These are phyloP conservation scores for Tephrocybe rancida DNA, from an alignment of 768 basidiomycete species.

Conservation along the genomic window DNA sequence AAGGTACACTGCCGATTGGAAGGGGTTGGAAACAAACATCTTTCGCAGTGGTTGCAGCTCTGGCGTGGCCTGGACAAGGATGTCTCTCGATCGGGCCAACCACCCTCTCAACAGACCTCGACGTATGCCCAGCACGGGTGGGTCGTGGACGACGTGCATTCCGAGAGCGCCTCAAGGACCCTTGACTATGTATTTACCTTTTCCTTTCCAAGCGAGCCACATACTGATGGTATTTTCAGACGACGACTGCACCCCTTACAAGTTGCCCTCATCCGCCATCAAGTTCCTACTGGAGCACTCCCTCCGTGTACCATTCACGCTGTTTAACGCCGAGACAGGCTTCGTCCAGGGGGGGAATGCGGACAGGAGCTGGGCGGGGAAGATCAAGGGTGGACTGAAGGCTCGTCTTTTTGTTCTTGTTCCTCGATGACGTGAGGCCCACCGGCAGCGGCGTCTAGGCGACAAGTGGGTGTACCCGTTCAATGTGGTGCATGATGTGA, in stretches of 20 bases:
- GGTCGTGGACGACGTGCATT: conserved; percentile 78
- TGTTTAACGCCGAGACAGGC: conserved; percentile 71
- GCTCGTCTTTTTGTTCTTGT: conserved; percentile 27
- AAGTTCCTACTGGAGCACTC: conserved; percentile 58
- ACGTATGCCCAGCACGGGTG: conserved; percentile 66
- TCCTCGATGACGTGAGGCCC: too few species aligned
- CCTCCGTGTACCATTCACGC: conserved; percentile 53
- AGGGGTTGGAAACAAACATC: too few species aligned
- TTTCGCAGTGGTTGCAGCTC: too few species aligned
- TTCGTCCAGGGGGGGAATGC: conserved; percentile 83
- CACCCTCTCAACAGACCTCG: too few species aligned
- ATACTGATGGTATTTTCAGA: conserved; percentile 41
- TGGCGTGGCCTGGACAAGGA: too few species aligned
- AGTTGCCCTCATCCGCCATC: conserved; percentile 50
- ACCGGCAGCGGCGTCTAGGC: conserved; percentile 33
- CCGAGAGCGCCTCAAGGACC: conserved; percentile 77
- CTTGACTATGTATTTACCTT: conserved; percentile 71
- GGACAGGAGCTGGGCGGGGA: conserved; percentile 71
- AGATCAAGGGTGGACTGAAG: conserved; percentile 81
- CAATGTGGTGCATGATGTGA: conserved; percentile 73
- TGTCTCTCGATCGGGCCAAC: too few species aligned
- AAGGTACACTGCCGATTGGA: too few species aligned
- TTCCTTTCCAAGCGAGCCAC: background rate
- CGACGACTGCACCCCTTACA: conserved; percentile 74
- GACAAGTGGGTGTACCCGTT: conserved; percentile 74